Evolutionary conservation across 176 grass and related monocot genomes (phyloP).

Genomic region (Eragrostis curvula): DNA sequence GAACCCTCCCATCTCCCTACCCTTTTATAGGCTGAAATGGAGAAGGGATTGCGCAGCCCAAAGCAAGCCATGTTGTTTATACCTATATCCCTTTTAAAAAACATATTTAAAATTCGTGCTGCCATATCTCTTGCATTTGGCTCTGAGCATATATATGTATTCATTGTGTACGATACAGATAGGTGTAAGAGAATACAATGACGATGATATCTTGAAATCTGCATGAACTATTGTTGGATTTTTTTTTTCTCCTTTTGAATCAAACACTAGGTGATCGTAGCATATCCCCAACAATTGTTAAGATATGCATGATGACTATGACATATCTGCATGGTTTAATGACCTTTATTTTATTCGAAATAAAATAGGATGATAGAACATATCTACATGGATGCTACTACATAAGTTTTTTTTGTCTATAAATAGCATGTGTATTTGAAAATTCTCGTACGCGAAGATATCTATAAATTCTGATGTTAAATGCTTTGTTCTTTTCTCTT

Average conservation of each 20-base stretch:
- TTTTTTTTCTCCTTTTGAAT: background rate
- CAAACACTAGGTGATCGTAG: background rate
- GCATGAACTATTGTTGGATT: background rate
- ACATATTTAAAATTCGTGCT: background rate
- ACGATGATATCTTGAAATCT: background rate
- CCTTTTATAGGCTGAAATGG: background rate
- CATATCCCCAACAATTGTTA: background rate
- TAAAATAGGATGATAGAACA: background rate
- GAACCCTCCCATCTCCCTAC: background rate
- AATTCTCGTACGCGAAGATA: background rate
- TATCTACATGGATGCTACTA: too few species aligned
- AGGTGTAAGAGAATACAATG: background rate
- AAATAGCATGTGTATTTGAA: background rate
- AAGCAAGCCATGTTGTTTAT: background rate
- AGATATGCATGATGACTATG: background rate
- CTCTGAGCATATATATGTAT: background rate
- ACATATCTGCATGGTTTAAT: too few species aligned
- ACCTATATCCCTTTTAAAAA: background rate
- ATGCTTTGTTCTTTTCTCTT: background rate
- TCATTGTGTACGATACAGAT: background rate
- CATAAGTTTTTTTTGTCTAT: too few species aligned
- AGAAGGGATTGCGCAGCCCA: background rate
- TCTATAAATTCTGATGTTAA: background rate
- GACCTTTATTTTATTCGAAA: background rate
- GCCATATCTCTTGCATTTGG: background rate